phyloP scores from a whole-genome alignment of 163 green algal genomes.

The Prototheca wickerhamii region DNA sequence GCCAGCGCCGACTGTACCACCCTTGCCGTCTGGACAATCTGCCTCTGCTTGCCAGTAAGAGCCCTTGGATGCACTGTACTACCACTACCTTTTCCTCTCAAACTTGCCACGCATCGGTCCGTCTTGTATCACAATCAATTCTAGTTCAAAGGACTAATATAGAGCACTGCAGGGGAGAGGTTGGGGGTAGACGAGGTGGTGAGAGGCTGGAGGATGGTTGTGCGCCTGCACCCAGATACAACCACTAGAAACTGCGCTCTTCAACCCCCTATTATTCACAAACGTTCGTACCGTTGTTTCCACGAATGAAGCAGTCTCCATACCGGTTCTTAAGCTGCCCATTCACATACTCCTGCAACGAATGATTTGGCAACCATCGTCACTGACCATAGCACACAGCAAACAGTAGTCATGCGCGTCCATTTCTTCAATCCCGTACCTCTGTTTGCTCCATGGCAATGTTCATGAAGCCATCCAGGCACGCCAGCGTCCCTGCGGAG shows the following conservation, averaged over 20 bases:
- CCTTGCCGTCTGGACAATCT: too few species aligned
- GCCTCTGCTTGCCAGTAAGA: neutral
- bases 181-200: neutral
- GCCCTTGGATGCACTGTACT: neutral
- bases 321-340: constrained; percentile 99
- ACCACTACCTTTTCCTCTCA: too few species aligned
- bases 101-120: too few species aligned
- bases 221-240: neutral
- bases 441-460: constrained; percentile 99
- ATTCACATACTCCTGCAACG: constrained; percentile 89
- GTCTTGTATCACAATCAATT: neutral
- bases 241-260: neutral
- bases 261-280: neutral
- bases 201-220: neutral
- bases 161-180: constrained; percentile 1
- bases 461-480: constrained; percentile 99
- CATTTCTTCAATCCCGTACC: constrained; percentile 26
- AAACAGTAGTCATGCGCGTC: neutral
- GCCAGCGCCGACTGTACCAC: too few species aligned
- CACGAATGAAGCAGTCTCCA: constrained; percentile 97
- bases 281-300: constrained; percentile 84
- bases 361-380: neutral
- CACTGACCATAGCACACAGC: neutral
- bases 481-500: constrained; percentile 83
- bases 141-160: neutral